A percentile compares a stretch with the other conserved stretches of the same genome.
These are phyloP conservation scores for Acanthamoeba culbertsoni DNA, from an alignment of 208 protist species.

Conservation along the genomic window DNA sequence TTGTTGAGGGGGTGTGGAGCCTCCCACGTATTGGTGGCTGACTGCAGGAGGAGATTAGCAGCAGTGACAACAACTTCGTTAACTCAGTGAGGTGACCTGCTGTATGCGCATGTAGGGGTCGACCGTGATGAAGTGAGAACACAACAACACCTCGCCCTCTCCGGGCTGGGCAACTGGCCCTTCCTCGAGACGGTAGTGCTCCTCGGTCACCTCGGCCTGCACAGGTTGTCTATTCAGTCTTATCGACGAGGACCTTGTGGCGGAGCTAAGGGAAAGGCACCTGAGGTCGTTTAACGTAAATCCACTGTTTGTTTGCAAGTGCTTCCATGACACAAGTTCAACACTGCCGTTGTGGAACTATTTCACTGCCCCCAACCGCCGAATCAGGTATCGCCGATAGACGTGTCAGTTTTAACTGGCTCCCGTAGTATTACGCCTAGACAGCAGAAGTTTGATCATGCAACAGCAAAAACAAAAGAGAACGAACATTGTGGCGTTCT, in stretches of 20 bases:
- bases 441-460: too few relatives aligned
- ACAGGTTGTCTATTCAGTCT: background rate
- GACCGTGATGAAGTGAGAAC: conserved; percentile 2
- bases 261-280: background rate
- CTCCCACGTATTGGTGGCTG: background rate
- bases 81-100: background rate
- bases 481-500: too few relatives aligned
- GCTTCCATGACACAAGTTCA: too few relatives aligned
- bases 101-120: conserved; percentile 63
- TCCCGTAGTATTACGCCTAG: too few relatives aligned
- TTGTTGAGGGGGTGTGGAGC: background rate
- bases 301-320: conserved; percentile 31
- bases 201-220: conserved; percentile 17
- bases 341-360: too few relatives aligned
- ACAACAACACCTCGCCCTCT: background rate
- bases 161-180: background rate
- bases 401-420: too few relatives aligned
- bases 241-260: background rate
- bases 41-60: background rate
- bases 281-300: conserved; percentile 42
- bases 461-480: too few relatives aligned
- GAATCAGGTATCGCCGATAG: too few relatives aligned
- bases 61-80: background rate
- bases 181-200: conserved; percentile 11
- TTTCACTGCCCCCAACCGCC: too few relatives aligned